A percentile compares a stretch with the other conserved stretches of the same genome.
phyloP scores from a whole-genome alignment of 352 stramenopile genomes.

The Phytophthora melonis region DNA sequence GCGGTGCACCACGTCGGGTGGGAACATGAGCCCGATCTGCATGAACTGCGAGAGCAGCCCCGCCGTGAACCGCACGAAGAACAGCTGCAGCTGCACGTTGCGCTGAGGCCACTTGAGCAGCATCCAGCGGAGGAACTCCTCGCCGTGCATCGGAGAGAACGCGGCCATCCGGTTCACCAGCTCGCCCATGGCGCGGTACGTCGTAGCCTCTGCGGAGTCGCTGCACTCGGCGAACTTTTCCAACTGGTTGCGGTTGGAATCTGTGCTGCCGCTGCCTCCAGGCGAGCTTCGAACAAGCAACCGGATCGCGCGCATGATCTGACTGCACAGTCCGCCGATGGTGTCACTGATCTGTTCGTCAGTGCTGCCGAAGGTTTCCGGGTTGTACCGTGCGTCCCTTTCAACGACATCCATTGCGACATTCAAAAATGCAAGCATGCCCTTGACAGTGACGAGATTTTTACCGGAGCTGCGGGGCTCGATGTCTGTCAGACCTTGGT shows the following conservation, averaged over 20 bases:
- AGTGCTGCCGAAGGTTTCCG: slow-evolving; percentile 47
- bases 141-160: slow-evolving; percentile 71
- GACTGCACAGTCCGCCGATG: slow-evolving; percentile 48
- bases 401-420: slow-evolving; percentile 56
- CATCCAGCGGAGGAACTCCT: slow-evolving; percentile 74
- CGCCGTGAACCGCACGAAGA: slow-evolving; percentile 74
- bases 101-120: slow-evolving; percentile 77
- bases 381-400: slow-evolving; percentile 44
- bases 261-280: slow-evolving; percentile 42
- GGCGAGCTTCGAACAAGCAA: slow-evolving; percentile 69
- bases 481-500: slow-evolving; percentile 51
- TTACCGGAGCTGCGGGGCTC: slow-evolving; percentile 12
- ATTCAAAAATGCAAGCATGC: slow-evolving; percentile 62
- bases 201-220: slow-evolving; percentile 70
- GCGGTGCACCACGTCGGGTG: slow-evolving; percentile 51
- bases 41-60: slow-evolving; percentile 73
- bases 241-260: slow-evolving; percentile 65
- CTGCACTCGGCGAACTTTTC: slow-evolving; percentile 76
- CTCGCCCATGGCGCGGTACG: slow-evolving; percentile 64
- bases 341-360: slow-evolving; percentile 47
- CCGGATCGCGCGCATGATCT: slow-evolving; percentile 60
- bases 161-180: slow-evolving; percentile 67
- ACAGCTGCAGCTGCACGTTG: slow-evolving; percentile 80
- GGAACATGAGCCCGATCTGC: slow-evolving; percentile 62
- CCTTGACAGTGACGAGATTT: slow-evolving; percentile 68